Evolutionary conservation across 1,284 basidiomycete genomes (phyloP), one percentile per base, ranked within the genome.

Genomic region (Naganishia sp.): DNA sequence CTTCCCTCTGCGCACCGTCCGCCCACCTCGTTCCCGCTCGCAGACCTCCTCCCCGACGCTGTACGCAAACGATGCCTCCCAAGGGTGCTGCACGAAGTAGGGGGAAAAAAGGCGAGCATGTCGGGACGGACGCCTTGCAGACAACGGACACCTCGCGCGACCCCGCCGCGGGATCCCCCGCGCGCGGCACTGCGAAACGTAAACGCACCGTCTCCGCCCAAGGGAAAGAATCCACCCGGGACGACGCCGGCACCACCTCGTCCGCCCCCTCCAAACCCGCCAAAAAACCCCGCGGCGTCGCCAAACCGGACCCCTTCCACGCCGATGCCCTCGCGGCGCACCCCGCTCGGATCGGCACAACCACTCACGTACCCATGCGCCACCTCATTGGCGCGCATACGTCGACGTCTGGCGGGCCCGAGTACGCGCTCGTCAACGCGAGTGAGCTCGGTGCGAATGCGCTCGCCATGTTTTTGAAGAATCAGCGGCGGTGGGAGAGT

Each of bases 381-480:
- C 67, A 68, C 56, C 39, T 63, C 23, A 69, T 93, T 17, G 92
- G 92, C 1, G 90, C 90, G 1, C 91, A 94, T 74, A 88, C 92
- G 41, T 90, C 88, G 25, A 84, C 88, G 17, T 86, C 87, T 1
- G 90, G 90, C 4, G 90, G 90, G 0, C 85, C 90, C 0, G 88
- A 90, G 71, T 89, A 90, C 66, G 80, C 88, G 0, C 78, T 92
- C 3, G 69, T 84, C 5, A 89, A 92, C 67, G 90, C 90, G 2
- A 84, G 86, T 6, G 80, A 82, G n/a, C 85, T 90, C 23, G 86
- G 91, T 1, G 90, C 89, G 5, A 90, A 88, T 67, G 86, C 90
- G 2, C 88, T 94, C 71, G 90, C 89, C 0, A 81, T 93, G 23
- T 94, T 94, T 72, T 79, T 92, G 46, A 93, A 92, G 78, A 88